Conservation (phyloP, 2,329 filamentous ascomycete species). For the Dendryphion nanum region DNA sequence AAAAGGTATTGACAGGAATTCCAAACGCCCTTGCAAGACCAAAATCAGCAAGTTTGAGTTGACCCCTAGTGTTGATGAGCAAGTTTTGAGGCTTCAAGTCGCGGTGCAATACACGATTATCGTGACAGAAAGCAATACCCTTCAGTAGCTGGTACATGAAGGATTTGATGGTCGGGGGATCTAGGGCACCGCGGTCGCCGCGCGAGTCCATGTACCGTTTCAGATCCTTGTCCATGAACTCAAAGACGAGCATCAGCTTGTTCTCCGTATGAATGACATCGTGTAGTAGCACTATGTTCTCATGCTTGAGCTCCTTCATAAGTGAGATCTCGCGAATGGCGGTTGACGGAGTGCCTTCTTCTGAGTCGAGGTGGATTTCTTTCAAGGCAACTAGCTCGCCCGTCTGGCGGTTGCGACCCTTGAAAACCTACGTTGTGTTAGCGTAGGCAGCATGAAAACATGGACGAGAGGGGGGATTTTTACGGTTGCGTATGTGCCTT, state of each 20-base stretch:
- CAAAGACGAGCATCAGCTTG: constrained; percentile 98
- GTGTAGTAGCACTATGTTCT: constrained; percentile 95
- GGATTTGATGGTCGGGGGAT: constrained; percentile 89
- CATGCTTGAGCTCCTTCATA: constrained; percentile 99
- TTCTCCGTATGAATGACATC: constrained; percentile 99
- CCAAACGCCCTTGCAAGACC: constrained; percentile 92
- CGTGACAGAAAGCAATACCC: constrained; percentile 96
- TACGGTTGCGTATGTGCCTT: constrained; percentile 98
- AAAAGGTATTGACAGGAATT: constrained; percentile 97
- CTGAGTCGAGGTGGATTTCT: constrained; percentile 97
- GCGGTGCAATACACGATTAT: constrained; percentile 92
- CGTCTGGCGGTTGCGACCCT: constrained; percentile 94
- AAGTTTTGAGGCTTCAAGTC: constrained; percentile 96
- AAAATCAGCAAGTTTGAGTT: constrained; percentile 92
- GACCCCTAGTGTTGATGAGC: constrained; percentile 86
- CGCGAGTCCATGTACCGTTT: constrained; percentile 98
- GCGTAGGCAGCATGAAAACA: constrained; percentile 5
- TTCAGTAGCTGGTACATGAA: constrained; percentile 98
- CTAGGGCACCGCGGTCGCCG: constrained; percentile 84
- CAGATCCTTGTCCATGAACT: constrained; percentile 97
- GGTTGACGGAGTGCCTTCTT: constrained; percentile 95
- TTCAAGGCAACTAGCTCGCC: constrained; percentile 96
- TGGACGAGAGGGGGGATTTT: constrained; percentile 25
- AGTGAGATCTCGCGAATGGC: constrained; percentile 97
- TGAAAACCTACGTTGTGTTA: constrained; percentile 75